phyloP scores from a whole-genome alignment of 306 rosid species.

The Cucurbita moschata region DNA sequence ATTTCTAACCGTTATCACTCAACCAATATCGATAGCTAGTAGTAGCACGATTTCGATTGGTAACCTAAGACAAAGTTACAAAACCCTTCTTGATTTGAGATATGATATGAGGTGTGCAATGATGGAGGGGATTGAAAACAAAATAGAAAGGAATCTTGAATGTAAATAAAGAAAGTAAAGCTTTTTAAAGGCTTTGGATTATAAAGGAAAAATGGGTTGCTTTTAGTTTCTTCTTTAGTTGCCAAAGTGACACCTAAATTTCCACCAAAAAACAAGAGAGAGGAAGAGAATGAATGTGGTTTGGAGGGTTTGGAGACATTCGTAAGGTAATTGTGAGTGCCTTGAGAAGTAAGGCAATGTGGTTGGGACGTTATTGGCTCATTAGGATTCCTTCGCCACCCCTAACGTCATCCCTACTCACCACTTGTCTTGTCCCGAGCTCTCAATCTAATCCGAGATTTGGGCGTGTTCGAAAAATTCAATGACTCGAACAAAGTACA shows the following conservation, averaged over 20 bases:
- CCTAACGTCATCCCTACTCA: neutral
- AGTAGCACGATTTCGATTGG: neutral
- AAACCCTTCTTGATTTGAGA: neutral
- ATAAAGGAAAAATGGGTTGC: neutral
- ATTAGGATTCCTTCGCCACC: neutral
- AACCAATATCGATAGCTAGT: neutral
- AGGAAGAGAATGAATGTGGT: neutral
- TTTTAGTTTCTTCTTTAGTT: neutral
- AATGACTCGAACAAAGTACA: too few relatives aligned
- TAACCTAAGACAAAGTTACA: neutral
- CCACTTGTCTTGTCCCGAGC: neutral
- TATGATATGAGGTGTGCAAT: neutral
- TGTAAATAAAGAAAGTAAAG: neutral
- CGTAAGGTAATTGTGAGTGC: slow-evolving; percentile 6
- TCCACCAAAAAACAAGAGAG: neutral
- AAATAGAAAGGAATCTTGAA: neutral
- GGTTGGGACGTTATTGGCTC: slow-evolving; percentile 19
- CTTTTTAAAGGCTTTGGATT: neutral
- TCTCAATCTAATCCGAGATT: neutral
- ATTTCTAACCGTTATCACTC: neutral
- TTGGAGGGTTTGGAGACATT: neutral
- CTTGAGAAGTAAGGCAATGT: slow-evolving; percentile 19
- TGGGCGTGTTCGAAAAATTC: too few relatives aligned
- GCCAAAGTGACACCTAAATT: slow-evolving; percentile 1
- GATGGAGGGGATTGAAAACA: neutral